These are phyloP conservation scores for Populus trichocarpa DNA, from an alignment of 441 rosid species.

Conservation along the genomic window DNA sequence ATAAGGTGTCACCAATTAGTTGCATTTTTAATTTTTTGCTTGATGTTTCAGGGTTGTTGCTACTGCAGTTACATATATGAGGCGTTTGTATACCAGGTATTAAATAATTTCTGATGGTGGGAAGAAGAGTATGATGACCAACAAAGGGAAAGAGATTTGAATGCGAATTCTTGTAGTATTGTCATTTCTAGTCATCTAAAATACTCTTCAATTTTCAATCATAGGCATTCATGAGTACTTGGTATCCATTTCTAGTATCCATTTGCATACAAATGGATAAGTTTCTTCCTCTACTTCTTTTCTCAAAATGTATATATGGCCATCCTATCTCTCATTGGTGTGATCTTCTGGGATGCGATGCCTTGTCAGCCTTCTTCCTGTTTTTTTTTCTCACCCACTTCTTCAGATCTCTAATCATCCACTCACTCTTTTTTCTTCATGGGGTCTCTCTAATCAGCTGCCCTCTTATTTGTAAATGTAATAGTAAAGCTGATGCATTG, in stretches of 20 bases:
- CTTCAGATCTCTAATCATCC: not conserved
- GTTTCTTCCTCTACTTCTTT: no score
- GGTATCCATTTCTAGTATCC: no score
- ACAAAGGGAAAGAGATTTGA: not conserved
- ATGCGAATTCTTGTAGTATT: not conserved
- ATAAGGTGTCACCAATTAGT: conserved; percentile 1
- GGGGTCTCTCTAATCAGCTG: not conserved
- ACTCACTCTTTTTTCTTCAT: not conserved
- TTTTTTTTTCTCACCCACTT: not conserved
- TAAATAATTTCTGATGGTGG: conserved; percentile 1
- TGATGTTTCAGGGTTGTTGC: conserved; percentile 76
- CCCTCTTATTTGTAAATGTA: not conserved
- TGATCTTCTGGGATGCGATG: not conserved
- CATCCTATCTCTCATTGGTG: not conserved
- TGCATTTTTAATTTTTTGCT: conserved; percentile 16
- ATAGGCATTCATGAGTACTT: not conserved
- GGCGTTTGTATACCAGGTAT: conserved; percentile 88
- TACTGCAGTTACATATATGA: conserved; percentile 87
- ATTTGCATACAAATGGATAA: not conserved
- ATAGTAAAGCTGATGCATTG: not conserved
- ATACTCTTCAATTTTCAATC: not conserved
- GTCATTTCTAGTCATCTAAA: not conserved
- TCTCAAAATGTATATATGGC: not conserved
- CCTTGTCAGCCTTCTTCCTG: not conserved
- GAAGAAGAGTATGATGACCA: conserved; percentile 3